These are phyloP conservation scores for Nidularia pulvinata DNA, from an alignment of 768 basidiomycete species.

Conservation along the genomic window DNA sequence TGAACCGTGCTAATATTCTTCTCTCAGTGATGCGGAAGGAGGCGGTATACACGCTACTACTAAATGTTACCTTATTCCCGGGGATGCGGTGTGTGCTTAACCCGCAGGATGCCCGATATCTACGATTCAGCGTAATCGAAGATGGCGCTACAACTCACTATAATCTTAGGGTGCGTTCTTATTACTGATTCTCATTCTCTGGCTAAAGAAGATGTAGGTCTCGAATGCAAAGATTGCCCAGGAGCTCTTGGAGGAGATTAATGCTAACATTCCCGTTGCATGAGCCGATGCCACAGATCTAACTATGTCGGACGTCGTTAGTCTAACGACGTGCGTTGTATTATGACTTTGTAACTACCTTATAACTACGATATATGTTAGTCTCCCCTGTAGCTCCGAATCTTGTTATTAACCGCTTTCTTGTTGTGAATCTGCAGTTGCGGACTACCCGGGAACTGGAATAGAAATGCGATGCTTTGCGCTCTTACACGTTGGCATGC, in stretches of 20 bases:
- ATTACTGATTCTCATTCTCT: conserved; percentile 5
- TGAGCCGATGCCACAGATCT: no score
- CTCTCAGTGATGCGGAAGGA: conserved; percentile 82
- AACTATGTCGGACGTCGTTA: no score
- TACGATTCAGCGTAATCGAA: conserved; percentile 76
- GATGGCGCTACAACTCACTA: conserved; percentile 62
- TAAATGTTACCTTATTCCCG: conserved; percentile 75
- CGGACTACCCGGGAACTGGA: no score
- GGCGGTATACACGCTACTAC: conserved; percentile 71
- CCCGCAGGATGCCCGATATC: conserved; percentile 77
- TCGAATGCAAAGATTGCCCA: conserved; percentile 70
- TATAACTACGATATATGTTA: no score
- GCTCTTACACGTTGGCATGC: no score
- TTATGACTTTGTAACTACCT: no score
- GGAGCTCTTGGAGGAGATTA: conserved; percentile 62
- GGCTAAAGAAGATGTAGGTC: conserved; percentile 37
- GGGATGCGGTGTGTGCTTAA: conserved; percentile 73
- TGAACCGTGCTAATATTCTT: conserved; percentile 4
- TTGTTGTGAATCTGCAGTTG: no score
- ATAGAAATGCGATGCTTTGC: no score
- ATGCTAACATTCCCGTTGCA: conserved; percentile 43
- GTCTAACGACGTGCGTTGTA: no score
- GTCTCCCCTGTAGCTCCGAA: no score
- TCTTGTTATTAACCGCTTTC: no score
- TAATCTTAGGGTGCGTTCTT: conserved; percentile 63